Base-by-base conservation (phyloP, 805 yeast species). In the Wickerhamiella nectarea region DNA sequence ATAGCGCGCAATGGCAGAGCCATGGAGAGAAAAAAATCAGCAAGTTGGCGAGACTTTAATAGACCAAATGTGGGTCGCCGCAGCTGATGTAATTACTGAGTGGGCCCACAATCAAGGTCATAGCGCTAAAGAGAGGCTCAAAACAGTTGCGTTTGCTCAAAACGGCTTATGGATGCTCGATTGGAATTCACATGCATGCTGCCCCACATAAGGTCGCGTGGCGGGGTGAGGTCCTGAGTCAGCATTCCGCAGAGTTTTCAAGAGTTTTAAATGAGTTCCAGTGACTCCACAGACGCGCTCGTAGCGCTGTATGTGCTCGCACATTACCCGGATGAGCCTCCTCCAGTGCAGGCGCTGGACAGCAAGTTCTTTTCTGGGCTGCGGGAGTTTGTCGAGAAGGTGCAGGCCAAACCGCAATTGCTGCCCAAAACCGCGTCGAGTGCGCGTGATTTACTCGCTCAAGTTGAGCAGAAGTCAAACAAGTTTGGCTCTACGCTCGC, bases 271-370 rank as follows among this genome's bases (percentile, higher is more conserved):
- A 28, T 28, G 31, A 28, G 31, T 28, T 28, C 31, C 12, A n/a
- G n/a, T n/a, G 31, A 12, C 14, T 39, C 42, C 18, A 39, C 42
- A 14, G 36, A 40, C 25, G 43, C 43, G 38, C 43, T 40, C 2
- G 43, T 40, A 12, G 22, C 15, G 26, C 35, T 40, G 21, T 40
- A 22, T 21, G 26, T 40, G 21, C 35, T 40, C 15, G 19, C 37
- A 18, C 33, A 34, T 21, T 40, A 17, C 22, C 43, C 43, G 6
- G 26, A 33, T 15, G 34, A 22, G 25, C 19, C 36, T 7, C 43
- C 43, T 4, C 34, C 43, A 20, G 38, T 15, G 33, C 34, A 40
- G 38, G 38, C 31, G 38, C 43, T 40, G 38, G 38, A 34, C 15
- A 18, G 20, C 14, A 19, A 15, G 36, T 40, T 40, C 17, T 21